These are phyloP conservation scores for Boletus rubescentipes DNA, from an alignment of 768 basidiomycete genomes.

Conservation along the genomic window DNA sequence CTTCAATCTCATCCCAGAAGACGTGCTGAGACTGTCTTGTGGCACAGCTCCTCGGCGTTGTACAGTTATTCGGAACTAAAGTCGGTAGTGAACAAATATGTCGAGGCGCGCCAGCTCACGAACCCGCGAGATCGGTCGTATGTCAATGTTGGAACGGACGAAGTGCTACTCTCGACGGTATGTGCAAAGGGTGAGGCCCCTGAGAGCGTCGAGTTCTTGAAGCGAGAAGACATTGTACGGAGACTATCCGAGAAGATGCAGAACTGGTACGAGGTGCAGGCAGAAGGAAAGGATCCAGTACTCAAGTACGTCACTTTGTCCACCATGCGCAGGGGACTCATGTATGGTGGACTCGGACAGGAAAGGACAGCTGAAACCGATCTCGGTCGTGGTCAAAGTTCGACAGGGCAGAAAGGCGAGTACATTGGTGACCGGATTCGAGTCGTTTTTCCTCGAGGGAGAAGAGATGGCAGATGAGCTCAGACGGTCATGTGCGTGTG, in stretches of 20 bases:
- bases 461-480: slow-evolving; percentile 80
- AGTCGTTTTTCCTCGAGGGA: slow-evolving; percentile 68
- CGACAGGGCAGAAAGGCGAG: slow-evolving; percentile 78
- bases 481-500: slow-evolving; percentile 71
- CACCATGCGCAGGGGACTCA: neutral
- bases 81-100: slow-evolving; percentile 58
- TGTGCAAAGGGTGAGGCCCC: slow-evolving; percentile 33
- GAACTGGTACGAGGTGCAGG: slow-evolving; percentile 64
- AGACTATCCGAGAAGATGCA: slow-evolving; percentile 69
- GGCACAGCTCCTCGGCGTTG: slow-evolving; percentile 46
- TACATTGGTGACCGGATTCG: slow-evolving; percentile 78
- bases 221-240: slow-evolving; percentile 60
- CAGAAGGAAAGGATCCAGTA: slow-evolving; percentile 53
- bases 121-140: slow-evolving; percentile 67
- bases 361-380: slow-evolving; percentile 73
- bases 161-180: slow-evolving; percentile 38
- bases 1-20: neutral
- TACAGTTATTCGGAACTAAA: slow-evolving; percentile 61
- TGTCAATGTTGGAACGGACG: slow-evolving; percentile 58
- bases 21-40: neutral
- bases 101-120: slow-evolving; percentile 57
- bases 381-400: slow-evolving; percentile 66
- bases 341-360: slow-evolving; percentile 41
- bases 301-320: slow-evolving; percentile 50
- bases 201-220: slow-evolving; percentile 51